Base-by-base conservation (phyloP, 108 stramenopile genomes). In the Licmophora abbreviata region DNA sequence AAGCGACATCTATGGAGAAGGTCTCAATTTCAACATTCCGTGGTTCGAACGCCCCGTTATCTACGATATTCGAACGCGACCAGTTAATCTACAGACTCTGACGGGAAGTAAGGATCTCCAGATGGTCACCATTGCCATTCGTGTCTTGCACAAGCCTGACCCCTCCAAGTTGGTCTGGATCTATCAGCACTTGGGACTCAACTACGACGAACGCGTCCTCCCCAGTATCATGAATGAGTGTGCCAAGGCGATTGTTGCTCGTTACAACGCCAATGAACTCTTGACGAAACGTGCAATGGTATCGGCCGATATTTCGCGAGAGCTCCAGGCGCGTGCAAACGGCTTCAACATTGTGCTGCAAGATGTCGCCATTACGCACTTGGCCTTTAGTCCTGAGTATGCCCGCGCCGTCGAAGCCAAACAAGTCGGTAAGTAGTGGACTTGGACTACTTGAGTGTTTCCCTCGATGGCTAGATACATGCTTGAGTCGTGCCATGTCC, bases 141-240 rank as follows among this genome's bases (percentile, higher is more conserved):
- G 99, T 79, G 99, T 99, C 24, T 80, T 99, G 71, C 91, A 92
- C 68, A 84, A 88, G 58, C 99, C 99, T 5, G 73, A 95, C 64
- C 76, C 84, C 17, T 61, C 46, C 51, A 51, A 79, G 30, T 84
- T 99, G 2, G 94, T 97, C 31, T 81, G 74, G 85, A 97, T 99
- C 64, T 97, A 96, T 74, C 85, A 83, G 34, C 67, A 76, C 31
- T 73, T 99, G 49, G 97, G 97, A 48, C 51, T 54, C 21, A 97
- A 99, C 73, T 99, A 96, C 68, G 97, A 99, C 53, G 97, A 96
- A 61, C 92, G 96, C 18, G 79, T 99, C 34, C 76, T 99, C 33
- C 99, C 99, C 41, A 89, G 86, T 50, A 83, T 99, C 61, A 97
- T 99, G 76, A 99, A 99, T 77, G 99, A 99, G 72, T 95, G 94